These are phyloP conservation scores for Tylopilus balloui DNA, from an alignment of 768 basidiomycete species.

Conservation along the genomic window DNA sequence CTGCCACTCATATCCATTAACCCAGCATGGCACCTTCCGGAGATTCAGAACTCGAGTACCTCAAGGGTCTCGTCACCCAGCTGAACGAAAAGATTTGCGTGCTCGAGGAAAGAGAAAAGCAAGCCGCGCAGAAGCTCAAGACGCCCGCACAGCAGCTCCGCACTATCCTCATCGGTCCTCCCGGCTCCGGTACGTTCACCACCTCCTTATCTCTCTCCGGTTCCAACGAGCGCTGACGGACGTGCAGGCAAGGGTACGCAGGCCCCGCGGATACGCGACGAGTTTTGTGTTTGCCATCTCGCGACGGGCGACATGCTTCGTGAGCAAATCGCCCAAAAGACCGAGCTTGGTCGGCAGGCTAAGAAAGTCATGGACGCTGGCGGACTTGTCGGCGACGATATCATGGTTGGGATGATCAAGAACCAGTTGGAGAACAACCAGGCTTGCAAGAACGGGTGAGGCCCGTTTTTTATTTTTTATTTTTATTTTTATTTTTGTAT, in stretches of 20 bases:
- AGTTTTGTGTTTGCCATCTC: conserved; percentile 96
- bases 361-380: conserved; percentile 98
- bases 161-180: conserved; percentile 92
- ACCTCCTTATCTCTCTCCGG: too few species aligned
- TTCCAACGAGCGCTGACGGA: not conserved
- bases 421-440: conserved; percentile 91
- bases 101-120: conserved; percentile 70
- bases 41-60: conserved; percentile 75
- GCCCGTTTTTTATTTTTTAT: conserved; percentile 5
- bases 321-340: conserved; percentile 85
- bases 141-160: conserved; percentile 77
- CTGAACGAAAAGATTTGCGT: conserved; percentile 83
- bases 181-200: conserved; percentile 92
- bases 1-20: not conserved
- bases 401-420: conserved; percentile 97
- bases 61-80: conserved; percentile 88
- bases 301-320: conserved; percentile 99
- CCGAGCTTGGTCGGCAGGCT: conserved; percentile 81
- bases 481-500: too few species aligned
- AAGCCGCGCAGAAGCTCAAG: conserved; percentile 36
- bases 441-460: conserved; percentile 93
- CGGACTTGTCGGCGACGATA: conserved; percentile 92
- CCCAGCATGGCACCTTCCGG: conserved; percentile 56
- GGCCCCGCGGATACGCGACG: conserved; percentile 86
- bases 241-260: conserved; percentile 93